phyloP scores from a whole-genome alignment of 768 basidiomycete genomes.

The Neoboletus brunneissimus region DNA sequence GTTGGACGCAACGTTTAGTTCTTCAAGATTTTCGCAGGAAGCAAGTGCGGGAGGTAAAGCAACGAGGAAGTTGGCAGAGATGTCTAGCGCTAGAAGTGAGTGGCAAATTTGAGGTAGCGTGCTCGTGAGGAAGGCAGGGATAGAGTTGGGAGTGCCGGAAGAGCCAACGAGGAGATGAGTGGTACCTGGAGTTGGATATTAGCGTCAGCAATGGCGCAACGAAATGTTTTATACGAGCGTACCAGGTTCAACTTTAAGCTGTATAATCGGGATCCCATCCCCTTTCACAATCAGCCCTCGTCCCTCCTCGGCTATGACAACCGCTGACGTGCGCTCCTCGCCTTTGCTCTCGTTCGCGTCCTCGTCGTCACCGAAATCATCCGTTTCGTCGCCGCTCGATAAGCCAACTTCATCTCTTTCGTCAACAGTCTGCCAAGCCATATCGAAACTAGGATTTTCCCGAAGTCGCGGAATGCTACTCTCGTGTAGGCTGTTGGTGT shows the following conservation, averaged over 20 bases:
- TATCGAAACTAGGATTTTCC: conserved; percentile 72
- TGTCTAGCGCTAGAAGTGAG: conserved; percentile 88
- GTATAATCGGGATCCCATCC: conserved; percentile 55
- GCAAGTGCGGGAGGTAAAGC: conserved; percentile 81
- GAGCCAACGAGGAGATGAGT: conserved; percentile 93
- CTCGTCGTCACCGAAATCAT: conserved; percentile 50
- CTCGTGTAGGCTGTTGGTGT: conserved; percentile 42
- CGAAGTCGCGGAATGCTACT: conserved; percentile 43
- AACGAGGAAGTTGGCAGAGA: conserved; percentile 83
- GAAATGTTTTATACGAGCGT: conserved; percentile 22
- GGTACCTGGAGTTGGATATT: conserved; percentile 53
- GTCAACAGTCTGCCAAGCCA: conserved; percentile 71
- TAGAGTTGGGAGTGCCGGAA: conserved; percentile 69
- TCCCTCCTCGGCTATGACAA: conserved; percentile 80
- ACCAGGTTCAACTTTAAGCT: conserved; percentile 75
- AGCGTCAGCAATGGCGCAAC: not conserved
- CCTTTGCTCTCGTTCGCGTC: conserved; percentile 49
- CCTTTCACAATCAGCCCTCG: conserved; percentile 79
- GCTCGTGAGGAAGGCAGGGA: conserved; percentile 70
- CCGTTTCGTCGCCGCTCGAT: conserved; percentile 53
- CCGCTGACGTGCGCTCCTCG: conserved; percentile 73
- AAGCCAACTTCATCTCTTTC: conserved; percentile 65
- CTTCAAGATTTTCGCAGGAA: conserved; percentile 80
- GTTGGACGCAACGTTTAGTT: conserved; percentile 91
- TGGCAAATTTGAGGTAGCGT: conserved; percentile 69